Base-by-base conservation (phyloP, 192 early-diverging fungal genomes). In the Mortierella alpina region DNA sequence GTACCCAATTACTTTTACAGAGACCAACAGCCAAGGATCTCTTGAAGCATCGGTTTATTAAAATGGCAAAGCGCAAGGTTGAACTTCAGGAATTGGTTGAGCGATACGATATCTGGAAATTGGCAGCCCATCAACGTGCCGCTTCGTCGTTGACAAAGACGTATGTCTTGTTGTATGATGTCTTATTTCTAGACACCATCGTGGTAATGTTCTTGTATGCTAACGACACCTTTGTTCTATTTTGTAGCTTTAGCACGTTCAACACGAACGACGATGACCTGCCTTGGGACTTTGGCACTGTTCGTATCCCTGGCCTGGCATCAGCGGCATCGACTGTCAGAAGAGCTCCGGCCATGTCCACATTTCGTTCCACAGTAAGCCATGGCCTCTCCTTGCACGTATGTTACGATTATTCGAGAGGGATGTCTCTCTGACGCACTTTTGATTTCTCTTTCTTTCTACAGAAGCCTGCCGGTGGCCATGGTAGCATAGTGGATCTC, bases 1-100 rank as follows among this genome's bases (percentile, higher is more conserved):
- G 6, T 11, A 48, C 2, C 12, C 45, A 17, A 63, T 48, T 48
- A 41, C 20, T 62, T 62, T 23, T 65, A 10, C 67, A 95, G 93
- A 87, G 97, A 57, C 96, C 96, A 0, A 92, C 93, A 4, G 97
- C 97, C 23, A 92, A 92, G 68, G 95, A 97, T 72, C 80, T 98
- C 51, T 86, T 98, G 60, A 92, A 94, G 77, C 97, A 98, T 84
- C 87, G 90, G 62, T 98, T 98, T 68, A 93, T 98, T 42, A 90
- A 91, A 55, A 90, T 87, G 55, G 93, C 94, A 6, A 94, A 93
- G 75, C 93, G 93, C 54, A 92, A 92, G 4, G 86, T 90, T 5
- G 91, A 93, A 65, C 82, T 98, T 64, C 93, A 92, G 39, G 95
- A 97, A 41, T 84, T 98, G 17, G 91, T 96, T 58, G 92, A 95